phyloP scores from a whole-genome alignment of 345 rosid genomes.

The Eucalyptus marginata region DNA sequence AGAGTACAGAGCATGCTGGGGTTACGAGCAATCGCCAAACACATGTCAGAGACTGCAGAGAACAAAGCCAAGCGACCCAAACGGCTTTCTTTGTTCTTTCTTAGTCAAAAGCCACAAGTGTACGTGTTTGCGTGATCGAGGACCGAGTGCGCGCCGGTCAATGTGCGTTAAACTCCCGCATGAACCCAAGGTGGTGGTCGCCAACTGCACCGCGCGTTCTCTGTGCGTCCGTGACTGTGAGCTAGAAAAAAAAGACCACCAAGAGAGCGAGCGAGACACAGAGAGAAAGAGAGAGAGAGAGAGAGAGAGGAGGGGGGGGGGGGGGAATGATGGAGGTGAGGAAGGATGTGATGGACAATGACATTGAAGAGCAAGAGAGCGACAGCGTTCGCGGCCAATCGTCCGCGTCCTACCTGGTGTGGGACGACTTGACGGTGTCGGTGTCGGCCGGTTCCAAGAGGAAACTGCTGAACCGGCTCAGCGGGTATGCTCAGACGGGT shows the following conservation, averaged over 20 bases:
- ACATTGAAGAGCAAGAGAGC: neutral
- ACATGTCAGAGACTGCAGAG: neutral
- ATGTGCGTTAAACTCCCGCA: neutral
- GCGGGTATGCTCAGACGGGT: conserved; percentile 14
- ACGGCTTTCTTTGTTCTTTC: neutral
- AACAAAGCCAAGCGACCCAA: neutral
- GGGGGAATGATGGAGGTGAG: neutral
- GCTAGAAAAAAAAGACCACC: neutral
- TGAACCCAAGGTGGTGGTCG: neutral
- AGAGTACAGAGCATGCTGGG: neutral
- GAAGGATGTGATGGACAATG: neutral
- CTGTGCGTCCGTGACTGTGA: neutral
- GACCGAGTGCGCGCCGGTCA: neutral
- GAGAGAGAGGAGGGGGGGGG: neutral
- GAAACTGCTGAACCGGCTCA: conserved; percentile 2
- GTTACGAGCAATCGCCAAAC: neutral
- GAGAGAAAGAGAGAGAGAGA: neutral
- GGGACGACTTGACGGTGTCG: conserved; percentile 20
- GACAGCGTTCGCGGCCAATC: neutral
- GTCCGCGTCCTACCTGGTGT: neutral
- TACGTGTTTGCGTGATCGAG: neutral
- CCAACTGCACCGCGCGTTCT: neutral
- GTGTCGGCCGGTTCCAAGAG: neutral
- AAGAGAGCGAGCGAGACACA: rapidly evolving
- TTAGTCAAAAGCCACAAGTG: neutral